Conservation (phyloP, 345 rosid species). For the Pistacia atlantica region DNA sequence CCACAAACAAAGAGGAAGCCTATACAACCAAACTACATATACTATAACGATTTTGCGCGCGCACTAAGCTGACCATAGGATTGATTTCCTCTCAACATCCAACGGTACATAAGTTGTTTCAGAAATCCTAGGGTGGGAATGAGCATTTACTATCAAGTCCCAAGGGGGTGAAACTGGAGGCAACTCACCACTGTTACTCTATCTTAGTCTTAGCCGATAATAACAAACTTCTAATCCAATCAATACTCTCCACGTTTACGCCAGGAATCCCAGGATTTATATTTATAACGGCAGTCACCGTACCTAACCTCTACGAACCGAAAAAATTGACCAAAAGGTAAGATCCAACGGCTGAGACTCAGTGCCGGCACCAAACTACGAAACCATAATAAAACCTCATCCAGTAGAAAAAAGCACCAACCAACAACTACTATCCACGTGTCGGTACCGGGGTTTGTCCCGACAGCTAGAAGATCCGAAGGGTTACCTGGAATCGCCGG, state of each 20-base stretch:
- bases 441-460: constrained; percentile 19
- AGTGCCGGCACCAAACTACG: constrained; percentile 32
- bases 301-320: constrained; percentile 27
- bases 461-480: constrained; percentile 43
- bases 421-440: constrained; percentile 41
- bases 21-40: no score
- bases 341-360: constrained; percentile 57
- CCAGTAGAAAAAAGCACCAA: constrained; percentile 18
- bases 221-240: background rate
- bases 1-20: no score
- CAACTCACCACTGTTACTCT: background rate
- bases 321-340: background rate
- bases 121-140: background rate
- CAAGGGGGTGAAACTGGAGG: background rate
- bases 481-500: constrained; percentile 78
- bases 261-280: constrained; percentile 9
- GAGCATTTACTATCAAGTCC: background rate
- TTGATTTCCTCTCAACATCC: background rate
- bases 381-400: constrained; percentile 27
- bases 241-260: background rate
- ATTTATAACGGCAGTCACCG: constrained; percentile 31
- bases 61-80: background rate
- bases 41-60: no score
- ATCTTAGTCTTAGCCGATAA: constrained; percentile 34
- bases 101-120: background rate